Base-by-base conservation (phyloP, 495 filamentous ascomycete species). In the Eremomyces bilateralis region DNA sequence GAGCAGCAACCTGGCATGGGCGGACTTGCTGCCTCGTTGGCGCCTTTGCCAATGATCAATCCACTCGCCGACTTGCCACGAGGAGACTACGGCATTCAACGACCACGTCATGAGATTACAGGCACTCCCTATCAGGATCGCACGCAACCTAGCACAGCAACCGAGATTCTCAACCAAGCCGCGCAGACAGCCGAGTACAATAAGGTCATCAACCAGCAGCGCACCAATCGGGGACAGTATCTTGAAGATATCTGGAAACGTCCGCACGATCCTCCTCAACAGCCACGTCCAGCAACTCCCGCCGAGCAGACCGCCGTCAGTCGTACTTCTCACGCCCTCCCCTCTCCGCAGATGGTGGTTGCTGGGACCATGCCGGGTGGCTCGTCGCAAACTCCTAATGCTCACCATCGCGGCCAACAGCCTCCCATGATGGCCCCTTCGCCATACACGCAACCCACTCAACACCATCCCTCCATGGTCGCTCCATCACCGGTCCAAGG, bases 61-160 rank as follows among this genome's bases (percentile, higher is more conserved):
- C 69, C 79, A 51, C 67, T 75, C 37, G 73, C 78, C 41, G 81
- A 93, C 45, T 67, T 73, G 32, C 69, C 81, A 36, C 61, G 75
- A 39, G 67, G 76, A 43, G 83, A 91, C 45, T 83, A 85, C 45
- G 76, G 73, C 45, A 75, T 93, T 39, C 68, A 83, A 27, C 79
- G 88, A 36, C 73, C 80, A 4, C 67, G 83, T 19, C 88, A 95
- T 49, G 88, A 95, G 49, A 67, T 93, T 38, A 72, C 79, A 2
- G 90, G 88, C 15, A 73, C 76, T 17, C 65, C 84, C 2, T 97
- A 93, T 53, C 76, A 82, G 51, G 90, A 95, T 51, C 68, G 80
- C 31, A 77, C 71, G 10, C 76, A 83, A 51, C 59, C 78, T 12
- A 85, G 72, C 43, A 65, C 76, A n/a, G 62, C 73, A 3, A 55